A percentile compares a stretch with the other conserved stretches of the same genome.
phyloP scores from a whole-genome alignment of 805 yeast species.

The Sugiyamaella mastotermitis region DNA sequence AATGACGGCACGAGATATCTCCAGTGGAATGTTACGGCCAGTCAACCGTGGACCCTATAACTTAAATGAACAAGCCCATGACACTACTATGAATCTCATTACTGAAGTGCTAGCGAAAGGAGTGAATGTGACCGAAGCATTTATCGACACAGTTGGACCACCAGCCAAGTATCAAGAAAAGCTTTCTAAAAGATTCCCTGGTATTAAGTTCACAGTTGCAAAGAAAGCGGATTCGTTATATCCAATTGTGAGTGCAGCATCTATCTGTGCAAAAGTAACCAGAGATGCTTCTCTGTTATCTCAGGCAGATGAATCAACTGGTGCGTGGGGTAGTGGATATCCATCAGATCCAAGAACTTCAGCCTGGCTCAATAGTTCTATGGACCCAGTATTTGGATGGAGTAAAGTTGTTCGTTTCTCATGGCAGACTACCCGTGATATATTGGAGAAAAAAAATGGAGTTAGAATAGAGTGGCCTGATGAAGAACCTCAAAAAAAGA shows the following conservation, averaged over 20 bases:
- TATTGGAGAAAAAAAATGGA: slow-evolving; percentile 39
- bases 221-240: slow-evolving; percentile 92
- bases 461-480: slow-evolving; percentile 16
- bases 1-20: slow-evolving; percentile 81
- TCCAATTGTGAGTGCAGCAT: slow-evolving; percentile 92
- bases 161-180: slow-evolving; percentile 79
- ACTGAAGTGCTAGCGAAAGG: slow-evolving; percentile 55
- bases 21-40: slow-evolving; percentile 78
- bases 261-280: slow-evolving; percentile 94
- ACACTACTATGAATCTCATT: slow-evolving; percentile 79
- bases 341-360: slow-evolving; percentile 88
- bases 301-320: slow-evolving; percentile 17
- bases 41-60: slow-evolving; percentile 51
- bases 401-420: slow-evolving; percentile 68
- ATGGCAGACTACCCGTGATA: slow-evolving; percentile 89
- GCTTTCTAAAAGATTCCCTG: slow-evolving; percentile 63
- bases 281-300: slow-evolving; percentile 58
- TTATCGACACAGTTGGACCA: slow-evolving; percentile 96
- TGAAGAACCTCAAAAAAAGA: background rate
- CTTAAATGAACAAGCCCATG: slow-evolving; percentile 94
- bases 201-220: slow-evolving; percentile 67
- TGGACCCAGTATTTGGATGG: slow-evolving; percentile 86
- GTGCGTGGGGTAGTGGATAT: slow-evolving; percentile 81
- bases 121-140: slow-evolving; percentile 63
- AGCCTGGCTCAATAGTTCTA: slow-evolving; percentile 58